Conservation (phyloP, 2,329 filamentous ascomycete genomes). For the Podosphaera leucotricha region DNA sequence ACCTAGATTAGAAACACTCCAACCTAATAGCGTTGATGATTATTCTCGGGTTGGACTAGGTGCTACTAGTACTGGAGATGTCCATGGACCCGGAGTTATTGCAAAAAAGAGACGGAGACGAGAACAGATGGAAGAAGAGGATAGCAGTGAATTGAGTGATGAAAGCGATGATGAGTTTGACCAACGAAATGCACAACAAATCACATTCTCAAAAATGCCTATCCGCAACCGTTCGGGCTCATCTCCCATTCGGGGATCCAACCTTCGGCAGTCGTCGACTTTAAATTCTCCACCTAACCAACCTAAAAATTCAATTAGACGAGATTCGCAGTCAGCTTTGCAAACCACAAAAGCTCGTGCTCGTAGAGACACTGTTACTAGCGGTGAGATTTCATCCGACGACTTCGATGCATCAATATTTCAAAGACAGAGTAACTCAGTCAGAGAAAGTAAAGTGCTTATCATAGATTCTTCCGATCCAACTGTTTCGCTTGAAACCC, state of each 20-base stretch:
- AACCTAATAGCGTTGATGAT: conserved; percentile 33
- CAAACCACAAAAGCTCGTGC: conserved; percentile 47
- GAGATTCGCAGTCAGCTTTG: conserved; percentile 48
- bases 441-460: conserved; percentile 28
- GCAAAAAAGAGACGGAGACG: conserved; percentile 41
- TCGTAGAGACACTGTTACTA: conserved; percentile 54
- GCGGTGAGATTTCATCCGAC: conserved; percentile 62
- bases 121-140: conserved; percentile 54
- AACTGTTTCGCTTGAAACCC: conserved; percentile 15
- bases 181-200: conserved; percentile 57
- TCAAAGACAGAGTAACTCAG: conserved; percentile 35
- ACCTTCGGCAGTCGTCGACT: conserved; percentile 32
- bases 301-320: conserved; percentile 22
- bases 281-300: conserved; percentile 49
- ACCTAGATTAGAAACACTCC: conserved; percentile 31
- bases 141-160: conserved; percentile 66
- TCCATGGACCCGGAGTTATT: conserved; percentile 41
- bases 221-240: conserved; percentile 67
- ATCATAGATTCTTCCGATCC: conserved; percentile 29
- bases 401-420: conserved; percentile 47
- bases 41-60: conserved; percentile 34
- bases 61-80: conserved; percentile 22
- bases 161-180: conserved; percentile 63
- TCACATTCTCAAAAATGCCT: conserved; percentile 93
- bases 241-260: conserved; percentile 54